Conservation (phyloP, 2,329 filamentous ascomycete genomes). For the Cordyceps javanica region DNA sequence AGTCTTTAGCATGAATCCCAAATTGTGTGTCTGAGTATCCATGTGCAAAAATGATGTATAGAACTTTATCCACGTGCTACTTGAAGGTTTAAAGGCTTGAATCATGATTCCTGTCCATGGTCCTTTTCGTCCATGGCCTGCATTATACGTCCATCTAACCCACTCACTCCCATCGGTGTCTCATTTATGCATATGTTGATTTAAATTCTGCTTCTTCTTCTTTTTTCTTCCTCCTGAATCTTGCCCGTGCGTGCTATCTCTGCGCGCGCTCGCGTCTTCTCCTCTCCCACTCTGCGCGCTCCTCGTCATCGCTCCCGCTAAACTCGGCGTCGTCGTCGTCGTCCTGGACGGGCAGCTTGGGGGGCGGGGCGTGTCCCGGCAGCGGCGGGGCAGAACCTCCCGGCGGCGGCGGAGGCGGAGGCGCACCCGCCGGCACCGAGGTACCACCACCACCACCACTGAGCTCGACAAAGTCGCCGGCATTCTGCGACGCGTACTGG, state of each 20-base stretch:
- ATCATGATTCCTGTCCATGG: constrained; percentile 2
- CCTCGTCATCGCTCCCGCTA: constrained; percentile 58
- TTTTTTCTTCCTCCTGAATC: background rate
- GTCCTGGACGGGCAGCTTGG: constrained; percentile 18
- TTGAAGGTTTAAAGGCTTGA: background rate
- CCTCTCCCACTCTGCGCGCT: constrained; percentile 56
- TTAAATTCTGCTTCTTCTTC: background rate
- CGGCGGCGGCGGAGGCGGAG: constrained; percentile 10
- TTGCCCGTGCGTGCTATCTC: no score
- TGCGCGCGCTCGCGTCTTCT: constrained; percentile 36
- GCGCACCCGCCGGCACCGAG: constrained; percentile 11
- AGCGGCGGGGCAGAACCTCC: constrained; percentile 17
- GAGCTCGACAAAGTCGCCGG: constrained; percentile 48
- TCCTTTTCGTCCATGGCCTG: background rate
- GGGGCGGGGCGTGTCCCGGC: constrained; percentile 14
- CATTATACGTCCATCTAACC: background rate
- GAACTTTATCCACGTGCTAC: background rate
- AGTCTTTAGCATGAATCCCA: background rate
- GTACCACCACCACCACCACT: constrained; percentile 20
- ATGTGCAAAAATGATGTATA: background rate
- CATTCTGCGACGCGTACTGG: constrained; percentile 57
- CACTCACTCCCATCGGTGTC: background rate
- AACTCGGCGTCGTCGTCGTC: constrained; percentile 55
- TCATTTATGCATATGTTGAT: no score
- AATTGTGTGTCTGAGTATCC: background rate